Evolutionary conservation across 495 filamentous ascomycete species (phyloP), one percentile per base, ranked within the genome.

Genomic region (Symbiotaphrina buchneri): DNA sequence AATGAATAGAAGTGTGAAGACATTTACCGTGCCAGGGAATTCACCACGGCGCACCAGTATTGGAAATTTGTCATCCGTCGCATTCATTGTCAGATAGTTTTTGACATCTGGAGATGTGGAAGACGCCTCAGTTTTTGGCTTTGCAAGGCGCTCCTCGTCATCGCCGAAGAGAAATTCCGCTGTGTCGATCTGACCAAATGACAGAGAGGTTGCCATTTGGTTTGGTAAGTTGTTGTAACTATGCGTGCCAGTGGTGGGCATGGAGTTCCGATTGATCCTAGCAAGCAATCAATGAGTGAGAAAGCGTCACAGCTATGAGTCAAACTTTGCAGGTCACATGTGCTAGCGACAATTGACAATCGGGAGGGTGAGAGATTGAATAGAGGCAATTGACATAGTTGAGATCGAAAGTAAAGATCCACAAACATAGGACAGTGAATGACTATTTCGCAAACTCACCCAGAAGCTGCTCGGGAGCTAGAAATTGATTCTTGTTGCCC

Each of bases 261-360:
- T 83, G 6, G 82, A 91, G 48, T 85, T 82, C 26, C 83, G 72
- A 45, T 91, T 82, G 31, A 71, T 59, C 33, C 77, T 84, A 33
- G n/a, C n/a, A n/a, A n/a, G n/a, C n/a, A n/a, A n/a, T n/a, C n/a
- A n/a, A n/a, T n/a, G n/a, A n/a, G n/a, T n/a, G n/a, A n/a, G n/a
- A n/a, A n/a, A n/a, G n/a, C n/a, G n/a, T n/a, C n/a, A n/a, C 11
- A 28, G 16, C 5, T 41, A 40, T 16, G 40, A 31, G 13, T 32
- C 17, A 32, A 35, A 30, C 21, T 45, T 37, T n/a, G 32, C 32
- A 30, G 21, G 26, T n/a, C n/a, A n/a, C n/a, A n/a, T n/a, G n/a
- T n/a, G n/a, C n/a, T n/a, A n/a, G n/a, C n/a, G n/a, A n/a, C n/a
- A n/a, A n/a, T n/a, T n/a, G n/a, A n/a, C n/a, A n/a, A n/a, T n/a